These are phyloP conservation scores for Quercus mongolica DNA, from an alignment of 306 rosid genomes.

Conservation along the genomic window DNA sequence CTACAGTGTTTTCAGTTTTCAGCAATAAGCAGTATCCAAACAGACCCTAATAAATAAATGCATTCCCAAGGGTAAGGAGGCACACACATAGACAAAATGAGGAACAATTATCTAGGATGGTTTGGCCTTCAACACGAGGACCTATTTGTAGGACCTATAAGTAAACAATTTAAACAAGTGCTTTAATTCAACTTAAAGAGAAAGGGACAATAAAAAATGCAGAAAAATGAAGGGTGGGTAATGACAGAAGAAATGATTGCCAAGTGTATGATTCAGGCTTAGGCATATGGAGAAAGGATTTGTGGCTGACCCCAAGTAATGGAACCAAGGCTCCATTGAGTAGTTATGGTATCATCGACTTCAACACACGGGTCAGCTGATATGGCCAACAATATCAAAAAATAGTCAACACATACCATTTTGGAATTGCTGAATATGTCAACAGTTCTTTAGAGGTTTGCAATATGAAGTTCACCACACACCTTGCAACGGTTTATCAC, in stretches of 20 bases:
- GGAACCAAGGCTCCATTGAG: neutral
- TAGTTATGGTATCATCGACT: neutral
- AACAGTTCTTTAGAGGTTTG: neutral
- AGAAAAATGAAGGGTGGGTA: neutral
- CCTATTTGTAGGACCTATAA: neutral
- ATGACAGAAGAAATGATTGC: neutral
- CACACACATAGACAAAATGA: neutral
- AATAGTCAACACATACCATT: neutral
- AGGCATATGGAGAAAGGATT: neutral
- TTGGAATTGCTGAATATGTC: neutral
- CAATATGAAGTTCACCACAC: neutral
- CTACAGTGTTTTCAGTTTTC: too few species aligned
- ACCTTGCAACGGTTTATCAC: neutral
- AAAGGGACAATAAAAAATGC: neutral
- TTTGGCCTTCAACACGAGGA: neutral
- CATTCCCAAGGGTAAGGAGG: neutral
- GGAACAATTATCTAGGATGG: neutral
- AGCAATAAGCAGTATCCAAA: too few species aligned
- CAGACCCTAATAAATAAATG: neutral
- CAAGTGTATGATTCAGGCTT: neutral
- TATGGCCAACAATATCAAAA: neutral
- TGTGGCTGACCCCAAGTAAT: neutral
- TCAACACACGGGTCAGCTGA: neutral
- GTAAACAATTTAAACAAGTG: neutral
- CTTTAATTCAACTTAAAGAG: neutral